Percentiles rank a stretch among this genome's conserved stretches.
Evolutionary conservation across 2,329 filamentous ascomycete genomes (phyloP).

Genomic region (Dothiorella sarmentorum): DNA sequence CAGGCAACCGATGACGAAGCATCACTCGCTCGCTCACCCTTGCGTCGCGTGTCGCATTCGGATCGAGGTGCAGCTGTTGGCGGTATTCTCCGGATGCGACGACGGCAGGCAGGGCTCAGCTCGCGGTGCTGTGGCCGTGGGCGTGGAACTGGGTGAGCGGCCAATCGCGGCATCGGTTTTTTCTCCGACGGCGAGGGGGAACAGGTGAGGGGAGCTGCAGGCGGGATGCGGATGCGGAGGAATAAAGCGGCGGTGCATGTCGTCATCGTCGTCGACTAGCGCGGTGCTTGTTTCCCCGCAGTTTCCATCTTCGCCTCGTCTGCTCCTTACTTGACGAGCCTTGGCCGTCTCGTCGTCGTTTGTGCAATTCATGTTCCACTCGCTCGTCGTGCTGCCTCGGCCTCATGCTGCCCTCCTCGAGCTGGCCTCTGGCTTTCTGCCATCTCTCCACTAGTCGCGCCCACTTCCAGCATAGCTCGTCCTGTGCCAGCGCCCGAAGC

Average conservation of each 20-base stretch:
- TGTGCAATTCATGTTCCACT: no score
- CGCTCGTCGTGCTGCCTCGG: not conserved
- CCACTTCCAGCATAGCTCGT: not conserved
- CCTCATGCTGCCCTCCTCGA: not conserved
- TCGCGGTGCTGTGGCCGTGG: not conserved
- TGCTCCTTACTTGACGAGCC: not conserved
- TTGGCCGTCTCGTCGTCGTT: not conserved
- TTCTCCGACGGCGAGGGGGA: no score
- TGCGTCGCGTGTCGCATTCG: no score
- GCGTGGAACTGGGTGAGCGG: not conserved
- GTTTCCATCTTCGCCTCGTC: not conserved
- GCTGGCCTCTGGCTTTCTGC: not conserved
- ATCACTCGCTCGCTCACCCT: slow-evolving; percentile 1
- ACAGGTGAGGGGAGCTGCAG: no score
- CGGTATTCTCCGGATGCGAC: not conserved
- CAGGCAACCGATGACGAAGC: no score
- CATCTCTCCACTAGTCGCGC: not conserved
- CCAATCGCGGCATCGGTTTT: no score
- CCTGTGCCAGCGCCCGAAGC: not conserved
- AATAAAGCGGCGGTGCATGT: not conserved
- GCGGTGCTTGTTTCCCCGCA: slow-evolving; percentile 3
- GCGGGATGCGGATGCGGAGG: not conserved
- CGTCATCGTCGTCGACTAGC: not conserved
- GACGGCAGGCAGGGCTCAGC: not conserved
- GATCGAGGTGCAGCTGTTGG: no score